Evolutionary conservation across 495 filamentous ascomycete genomes (phyloP).

Genomic region (Aspergillus nanangensis): DNA sequence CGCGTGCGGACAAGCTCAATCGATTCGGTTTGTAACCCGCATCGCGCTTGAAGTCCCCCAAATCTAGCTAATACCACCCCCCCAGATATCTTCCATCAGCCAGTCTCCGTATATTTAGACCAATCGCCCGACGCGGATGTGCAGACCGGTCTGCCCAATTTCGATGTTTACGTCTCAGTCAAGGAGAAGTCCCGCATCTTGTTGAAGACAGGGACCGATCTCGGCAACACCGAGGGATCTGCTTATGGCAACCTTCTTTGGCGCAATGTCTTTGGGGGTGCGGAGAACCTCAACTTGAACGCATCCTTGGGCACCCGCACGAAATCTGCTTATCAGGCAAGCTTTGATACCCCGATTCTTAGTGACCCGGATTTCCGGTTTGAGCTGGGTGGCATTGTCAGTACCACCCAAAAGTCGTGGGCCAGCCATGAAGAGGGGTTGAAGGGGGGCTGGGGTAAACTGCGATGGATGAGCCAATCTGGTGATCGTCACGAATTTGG

Average conservation of each 20-base stretch:
- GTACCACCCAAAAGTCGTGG: slow-evolving; percentile 80
- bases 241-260: slow-evolving; percentile 79
- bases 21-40: slow-evolving; percentile 61
- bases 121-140: slow-evolving; percentile 56
- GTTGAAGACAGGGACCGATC: slow-evolving; percentile 86
- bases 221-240: slow-evolving; percentile 86
- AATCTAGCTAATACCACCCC: not conserved
- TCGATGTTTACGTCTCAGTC: slow-evolving; percentile 72
- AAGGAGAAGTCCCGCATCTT: slow-evolving; percentile 74
- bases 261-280: slow-evolving; percentile 92
- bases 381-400: slow-evolving; percentile 71
- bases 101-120: slow-evolving; percentile 77
- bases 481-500: slow-evolving; percentile 68
- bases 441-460: slow-evolving; percentile 71
- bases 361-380: slow-evolving; percentile 76
- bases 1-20: slow-evolving; percentile 66
- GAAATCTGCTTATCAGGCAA: slow-evolving; percentile 79
- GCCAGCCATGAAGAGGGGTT: slow-evolving; percentile 88
- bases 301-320: slow-evolving; percentile 86
- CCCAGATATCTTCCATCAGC: slow-evolving; percentile 79
- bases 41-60: not conserved
- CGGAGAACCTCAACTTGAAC: slow-evolving; percentile 81
- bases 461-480: slow-evolving; percentile 61
- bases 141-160: slow-evolving; percentile 56
- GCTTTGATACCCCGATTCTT: slow-evolving; percentile 73